phyloP scores from a whole-genome alignment of 2,329 filamentous ascomycete species.

The Pseudophaeomoniella oleicola region DNA sequence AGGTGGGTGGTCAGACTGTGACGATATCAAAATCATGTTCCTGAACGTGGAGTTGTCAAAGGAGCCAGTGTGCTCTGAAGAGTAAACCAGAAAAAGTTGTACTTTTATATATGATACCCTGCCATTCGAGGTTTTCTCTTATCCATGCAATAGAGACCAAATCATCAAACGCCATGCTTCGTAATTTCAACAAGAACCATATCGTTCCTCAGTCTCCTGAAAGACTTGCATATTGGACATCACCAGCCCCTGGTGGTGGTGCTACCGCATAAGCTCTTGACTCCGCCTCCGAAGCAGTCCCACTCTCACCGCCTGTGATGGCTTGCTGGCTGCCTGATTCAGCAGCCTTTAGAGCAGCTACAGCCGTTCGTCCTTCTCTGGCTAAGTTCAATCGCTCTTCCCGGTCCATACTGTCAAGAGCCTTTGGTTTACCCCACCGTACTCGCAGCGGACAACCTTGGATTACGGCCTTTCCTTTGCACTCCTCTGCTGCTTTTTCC shows the following conservation, averaged over 20 bases:
- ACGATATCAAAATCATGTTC: constrained; percentile 28
- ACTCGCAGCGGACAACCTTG: constrained; percentile 81
- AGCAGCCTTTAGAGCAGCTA: constrained; percentile 30
- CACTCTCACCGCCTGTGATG: constrained; percentile 24
- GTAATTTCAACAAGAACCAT: neutral
- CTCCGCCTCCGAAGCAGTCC: constrained; percentile 21
- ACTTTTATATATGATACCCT: no score
- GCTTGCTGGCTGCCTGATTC: constrained; percentile 17
- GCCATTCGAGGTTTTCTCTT: no score
- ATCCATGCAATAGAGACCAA: constrained; percentile 4
- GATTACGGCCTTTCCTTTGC: constrained; percentile 78
- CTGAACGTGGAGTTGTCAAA: no score
- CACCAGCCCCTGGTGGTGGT: constrained; percentile 63
- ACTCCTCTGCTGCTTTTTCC: constrained; percentile 70
- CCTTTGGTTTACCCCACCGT: constrained; percentile 84
- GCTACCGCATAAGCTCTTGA: constrained; percentile 40
- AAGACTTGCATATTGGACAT: constrained; percentile 74
- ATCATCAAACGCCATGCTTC: no score
- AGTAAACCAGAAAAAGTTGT: no score
- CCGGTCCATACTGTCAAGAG: constrained; percentile 79
- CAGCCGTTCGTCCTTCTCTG: constrained; percentile 55
- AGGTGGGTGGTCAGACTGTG: constrained; percentile 35
- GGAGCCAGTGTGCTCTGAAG: no score
- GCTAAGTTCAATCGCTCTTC: constrained; percentile 73
- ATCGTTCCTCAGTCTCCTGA: constrained; percentile 53